These are phyloP conservation scores for Phytophthora hibernalis DNA, from an alignment of 352 stramenopile genomes.

Conservation along the genomic window DNA sequence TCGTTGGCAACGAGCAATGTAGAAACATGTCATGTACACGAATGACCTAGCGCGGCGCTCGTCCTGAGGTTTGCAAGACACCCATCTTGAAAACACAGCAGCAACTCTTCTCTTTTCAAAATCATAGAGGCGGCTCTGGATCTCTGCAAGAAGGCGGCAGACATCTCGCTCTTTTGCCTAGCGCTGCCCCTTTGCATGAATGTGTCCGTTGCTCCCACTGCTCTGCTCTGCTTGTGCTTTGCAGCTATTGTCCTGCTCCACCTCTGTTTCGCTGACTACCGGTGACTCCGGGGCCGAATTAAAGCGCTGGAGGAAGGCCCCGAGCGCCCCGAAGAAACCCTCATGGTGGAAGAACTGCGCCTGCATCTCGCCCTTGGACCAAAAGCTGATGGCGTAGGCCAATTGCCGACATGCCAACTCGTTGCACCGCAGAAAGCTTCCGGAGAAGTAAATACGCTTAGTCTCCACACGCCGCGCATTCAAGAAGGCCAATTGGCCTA, in stretches of 20 bases:
- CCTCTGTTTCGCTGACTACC: slow-evolving; percentile 24
- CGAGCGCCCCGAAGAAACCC: slow-evolving; percentile 98
- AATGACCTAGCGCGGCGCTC: background rate
- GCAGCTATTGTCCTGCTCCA: slow-evolving; percentile 9
- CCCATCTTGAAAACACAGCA: slow-evolving; percentile 8
- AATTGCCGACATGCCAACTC: slow-evolving; percentile 91
- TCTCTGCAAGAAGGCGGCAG: background rate
- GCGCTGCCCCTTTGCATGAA: background rate
- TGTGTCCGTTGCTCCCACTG: slow-evolving; percentile 10
- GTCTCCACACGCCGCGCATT: slow-evolving; percentile 95
- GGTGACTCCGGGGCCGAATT: slow-evolving; percentile 20
- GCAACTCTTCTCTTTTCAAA: slow-evolving; percentile 14
- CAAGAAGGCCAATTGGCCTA: slow-evolving; percentile 95
- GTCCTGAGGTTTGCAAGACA: background rate
- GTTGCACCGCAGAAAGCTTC: slow-evolving; percentile 98
- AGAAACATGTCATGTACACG: slow-evolving; percentile 6
- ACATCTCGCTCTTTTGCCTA: slow-evolving; percentile 13
- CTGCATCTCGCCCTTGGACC: slow-evolving; percentile 93
- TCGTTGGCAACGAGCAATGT: too few relatives aligned
- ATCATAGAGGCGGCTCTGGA: background rate
- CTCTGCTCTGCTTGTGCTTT: slow-evolving; percentile 10
- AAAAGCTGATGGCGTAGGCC: slow-evolving; percentile 97
- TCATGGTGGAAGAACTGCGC: slow-evolving; percentile 95
- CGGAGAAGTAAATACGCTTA: slow-evolving; percentile 94
- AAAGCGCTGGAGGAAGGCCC: slow-evolving; percentile 89